A percentile compares a stretch with the other conserved stretches of the same genome.
Evolutionary conservation across 805 yeast species (phyloP).

Genomic region (Yarrowia osloensis): DNA sequence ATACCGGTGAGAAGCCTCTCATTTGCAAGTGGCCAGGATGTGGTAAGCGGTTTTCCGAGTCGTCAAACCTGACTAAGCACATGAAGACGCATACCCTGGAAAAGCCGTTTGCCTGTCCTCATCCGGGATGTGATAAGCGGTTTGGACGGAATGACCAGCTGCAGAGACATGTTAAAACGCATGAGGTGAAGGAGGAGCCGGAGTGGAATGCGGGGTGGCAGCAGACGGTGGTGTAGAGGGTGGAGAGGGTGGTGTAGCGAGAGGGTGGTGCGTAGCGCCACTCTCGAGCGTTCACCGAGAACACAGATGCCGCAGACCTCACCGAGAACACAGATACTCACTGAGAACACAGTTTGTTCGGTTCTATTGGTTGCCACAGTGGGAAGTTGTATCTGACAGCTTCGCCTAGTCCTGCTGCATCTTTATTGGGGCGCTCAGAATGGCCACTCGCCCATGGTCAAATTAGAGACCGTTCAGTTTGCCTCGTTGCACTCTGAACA

Average conservation of each 20-base stretch:
- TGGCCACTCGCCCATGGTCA: no score
- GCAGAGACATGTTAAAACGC: conserved; percentile 84
- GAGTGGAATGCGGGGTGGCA: conserved; percentile 22
- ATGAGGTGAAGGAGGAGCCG: conserved; percentile 58
- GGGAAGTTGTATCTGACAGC: no score
- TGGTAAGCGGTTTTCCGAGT: conserved; percentile 81
- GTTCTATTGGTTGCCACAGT: no score
- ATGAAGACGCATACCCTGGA: conserved; percentile 62
- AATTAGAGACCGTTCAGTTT: no score
- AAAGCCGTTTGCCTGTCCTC: conserved; percentile 56
- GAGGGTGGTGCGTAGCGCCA: background rate
- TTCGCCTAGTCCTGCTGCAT: no score
- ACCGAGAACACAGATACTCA: no score
- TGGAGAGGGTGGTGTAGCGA: no score
- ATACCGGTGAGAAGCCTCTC: conserved; percentile 89
- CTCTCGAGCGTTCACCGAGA: background rate
- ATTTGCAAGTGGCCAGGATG: conserved; percentile 79
- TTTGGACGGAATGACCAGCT: conserved; percentile 91
- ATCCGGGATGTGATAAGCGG: conserved; percentile 59
- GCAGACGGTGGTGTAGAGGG: conserved; percentile 1
- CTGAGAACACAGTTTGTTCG: no score
- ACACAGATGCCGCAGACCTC: no score
- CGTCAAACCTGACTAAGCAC: conserved; percentile 86
- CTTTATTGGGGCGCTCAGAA: no score
- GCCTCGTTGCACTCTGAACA: no score